Evolutionary conservation across 2,329 filamentous ascomycete genomes (phyloP), one percentile per base, ranked within the genome.

Genomic region (Zymoseptoria pseudotritici): DNA sequence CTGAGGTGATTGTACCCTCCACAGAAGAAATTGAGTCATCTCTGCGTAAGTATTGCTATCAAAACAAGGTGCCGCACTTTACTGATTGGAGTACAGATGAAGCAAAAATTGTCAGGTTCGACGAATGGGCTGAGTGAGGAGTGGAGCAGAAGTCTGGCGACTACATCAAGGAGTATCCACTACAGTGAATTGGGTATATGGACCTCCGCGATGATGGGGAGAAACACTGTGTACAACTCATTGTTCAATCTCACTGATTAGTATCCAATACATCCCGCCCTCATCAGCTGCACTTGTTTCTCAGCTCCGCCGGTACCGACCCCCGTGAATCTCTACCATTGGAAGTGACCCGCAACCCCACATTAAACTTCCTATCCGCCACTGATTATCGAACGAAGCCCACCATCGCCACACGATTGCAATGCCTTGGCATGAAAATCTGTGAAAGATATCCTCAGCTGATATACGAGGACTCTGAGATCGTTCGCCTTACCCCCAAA

Each of bases 1-100:
- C 50, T 20, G 56, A 58, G 50, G 50, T 58, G 24, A 19, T 26
- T n/a, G n/a, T 58, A 42, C 50, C 56, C 22, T 54, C 56, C n/a
- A 54, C 50, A 11, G 50, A 22, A 29, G 50, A 52, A 9, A 53
- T 53, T 11, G 56, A 58, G 24, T 20, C 24, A 24, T 58, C 50
- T 17, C 20, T 58, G 26, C 24, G 56, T 58, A 17, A 54, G 56
- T 58, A 51, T 53, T 9, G 24, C 50, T 24, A 20, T 13, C 36
- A 42, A 2, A 42, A 42, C 10, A 42, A 17, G 10, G 17, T 42
- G 11, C 6, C 36, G 17, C 36, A 6, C 10, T 42, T 5, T 42
- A 5, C 36, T 42, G 13, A 42, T 42, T 42, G 36, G 4, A 42
- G 3, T 13, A 13, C 36, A 42, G 36, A 42, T 42, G 36, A 42